These are phyloP conservation scores for Linanthus parryae DNA, from an alignment of 148 eudicot species.

Conservation along the genomic window DNA sequence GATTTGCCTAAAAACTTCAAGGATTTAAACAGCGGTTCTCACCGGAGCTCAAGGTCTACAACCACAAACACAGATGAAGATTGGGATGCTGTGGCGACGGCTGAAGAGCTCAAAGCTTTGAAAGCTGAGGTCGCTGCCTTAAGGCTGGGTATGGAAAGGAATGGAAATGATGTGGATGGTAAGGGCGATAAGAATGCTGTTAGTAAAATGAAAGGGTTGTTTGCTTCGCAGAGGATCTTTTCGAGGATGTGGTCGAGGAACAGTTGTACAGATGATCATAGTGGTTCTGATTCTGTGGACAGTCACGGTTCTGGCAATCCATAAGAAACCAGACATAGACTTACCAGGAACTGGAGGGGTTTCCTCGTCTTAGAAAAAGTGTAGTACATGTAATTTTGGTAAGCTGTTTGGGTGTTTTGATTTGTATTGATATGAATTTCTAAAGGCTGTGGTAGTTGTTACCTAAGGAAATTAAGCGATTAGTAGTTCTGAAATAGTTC, in stretches of 20 bases:
- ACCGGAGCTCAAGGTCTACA: conserved; percentile 60
- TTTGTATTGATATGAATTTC: not conserved
- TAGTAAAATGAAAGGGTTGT: conserved; percentile 53
- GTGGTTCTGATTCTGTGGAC: conserved; percentile 86
- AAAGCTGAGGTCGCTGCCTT: conserved; percentile 76
- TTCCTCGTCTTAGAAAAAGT: conserved; percentile 27
- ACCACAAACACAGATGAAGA: conserved; percentile 50
- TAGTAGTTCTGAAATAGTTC: too few relatives aligned
- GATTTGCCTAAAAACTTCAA: conserved; percentile 42
- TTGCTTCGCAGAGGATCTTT: conserved; percentile 68
- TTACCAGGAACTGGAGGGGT: conserved; percentile 58
- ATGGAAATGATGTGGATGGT: conserved; percentile 1
- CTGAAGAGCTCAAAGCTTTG: conserved; percentile 68
- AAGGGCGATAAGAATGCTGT: conserved; percentile 27
- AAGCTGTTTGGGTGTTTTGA: not conserved
- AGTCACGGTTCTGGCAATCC: conserved; percentile 45
- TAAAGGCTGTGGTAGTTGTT: too few relatives aligned
- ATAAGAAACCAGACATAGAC: conserved; percentile 50
- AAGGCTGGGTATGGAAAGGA: conserved; percentile 39
- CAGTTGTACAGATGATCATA: conserved; percentile 41
- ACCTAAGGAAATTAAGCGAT: too few relatives aligned
- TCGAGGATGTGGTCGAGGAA: conserved; percentile 60
- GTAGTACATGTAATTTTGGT: conserved; percentile 5
- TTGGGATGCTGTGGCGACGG: conserved; percentile 89
- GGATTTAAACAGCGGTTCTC: conserved; percentile 51